These are phyloP conservation scores for Cordyceps javanica DNA, from an alignment of 2,329 filamentous ascomycete genomes.

Conservation along the genomic window DNA sequence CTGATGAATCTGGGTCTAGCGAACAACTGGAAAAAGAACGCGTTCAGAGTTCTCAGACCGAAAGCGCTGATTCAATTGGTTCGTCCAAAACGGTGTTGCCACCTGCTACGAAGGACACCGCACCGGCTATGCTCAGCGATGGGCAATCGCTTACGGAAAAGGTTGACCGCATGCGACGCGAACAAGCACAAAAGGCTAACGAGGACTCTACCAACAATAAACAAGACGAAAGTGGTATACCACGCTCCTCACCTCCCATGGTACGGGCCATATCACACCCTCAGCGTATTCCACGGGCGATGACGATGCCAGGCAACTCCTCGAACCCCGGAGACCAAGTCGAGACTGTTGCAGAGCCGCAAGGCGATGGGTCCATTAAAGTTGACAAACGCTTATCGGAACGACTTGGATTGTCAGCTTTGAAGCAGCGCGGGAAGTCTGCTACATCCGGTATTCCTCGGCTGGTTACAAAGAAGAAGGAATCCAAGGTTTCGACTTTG, in stretches of 20 bases:
- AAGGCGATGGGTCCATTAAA: slow-evolving; percentile 37
- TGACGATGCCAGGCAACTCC: not conserved
- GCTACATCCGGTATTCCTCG: slow-evolving; percentile 78
- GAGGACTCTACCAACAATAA: slow-evolving; percentile 24
- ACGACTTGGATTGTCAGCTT: slow-evolving; percentile 57
- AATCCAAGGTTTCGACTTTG: slow-evolving; percentile 80
- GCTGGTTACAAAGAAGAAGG: slow-evolving; percentile 69
- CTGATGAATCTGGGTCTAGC: slow-evolving; percentile 18
- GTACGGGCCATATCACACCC: slow-evolving; percentile 49
- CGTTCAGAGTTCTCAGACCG: slow-evolving; percentile 7
- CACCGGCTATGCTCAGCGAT: slow-evolving; percentile 16
- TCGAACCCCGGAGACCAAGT: not conserved
- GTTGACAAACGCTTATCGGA: slow-evolving; percentile 73
- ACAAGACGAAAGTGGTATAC: slow-evolving; percentile 32
- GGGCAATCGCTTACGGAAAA: slow-evolving; percentile 36
- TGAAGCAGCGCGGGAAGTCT: slow-evolving; percentile 54
- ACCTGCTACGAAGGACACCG: not conserved
- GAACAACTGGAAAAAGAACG: slow-evolving; percentile 6
- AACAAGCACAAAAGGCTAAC: slow-evolving; percentile 29
- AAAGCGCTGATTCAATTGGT: slow-evolving; percentile 7
- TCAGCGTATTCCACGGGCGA: not conserved
- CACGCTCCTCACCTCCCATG: slow-evolving; percentile 45
- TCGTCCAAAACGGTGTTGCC: not conserved
- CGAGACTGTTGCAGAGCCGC: not conserved
- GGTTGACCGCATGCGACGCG: slow-evolving; percentile 46